Evolutionary conservation across 768 basidiomycete genomes (phyloP), one percentile per base, ranked within the genome.

Genomic region (Suillus luteus): DNA sequence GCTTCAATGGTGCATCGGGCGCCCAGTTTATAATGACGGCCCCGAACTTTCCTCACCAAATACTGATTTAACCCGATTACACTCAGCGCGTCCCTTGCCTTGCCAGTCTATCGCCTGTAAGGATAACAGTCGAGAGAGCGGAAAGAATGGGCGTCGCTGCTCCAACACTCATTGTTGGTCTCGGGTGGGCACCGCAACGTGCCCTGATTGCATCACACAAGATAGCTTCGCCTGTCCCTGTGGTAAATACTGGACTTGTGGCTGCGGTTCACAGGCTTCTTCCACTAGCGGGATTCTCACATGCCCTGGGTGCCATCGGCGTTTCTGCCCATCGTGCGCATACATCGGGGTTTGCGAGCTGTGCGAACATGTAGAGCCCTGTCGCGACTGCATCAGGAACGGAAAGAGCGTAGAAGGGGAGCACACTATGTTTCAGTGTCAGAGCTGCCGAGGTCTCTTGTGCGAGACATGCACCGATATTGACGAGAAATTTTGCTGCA

Each of bases 201-300:
- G 62, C 14, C 33, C 35, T 31, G 62, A 63, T 27, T 63, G 62
- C 10, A 33, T 35, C 33, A 62, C 62, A 43, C 41, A 49, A 5
- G 62, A 58, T 17, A 44, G 62, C 33, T 35, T 62, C 27, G 24
- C 33, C 17, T 63, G 62, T 43, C 33, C 38, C 14, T 60, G 54
- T 27, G n/a, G 41, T 35, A 27, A 6, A 44, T 44, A 62, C 38
- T 63, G 62, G 62, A n/a, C n/a, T 19, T 63, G 62, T 49, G 43
- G 38, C 7, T 63, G 62, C 27, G 41, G 27, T 24, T 17, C 24
- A 8, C 49, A 51, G 49, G 27, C 19, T 17, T 22, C 62, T 62
- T 22, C 24, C n/a, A 2, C 7, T 10, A n/a, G 19, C 22, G 1
- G 10, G 33, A n/a, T 10, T 10, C n/a, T 43, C 19, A 46, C 31